Conservation (phyloP, 495 filamentous ascomycete species). For the Trichoderma reesei region DNA sequence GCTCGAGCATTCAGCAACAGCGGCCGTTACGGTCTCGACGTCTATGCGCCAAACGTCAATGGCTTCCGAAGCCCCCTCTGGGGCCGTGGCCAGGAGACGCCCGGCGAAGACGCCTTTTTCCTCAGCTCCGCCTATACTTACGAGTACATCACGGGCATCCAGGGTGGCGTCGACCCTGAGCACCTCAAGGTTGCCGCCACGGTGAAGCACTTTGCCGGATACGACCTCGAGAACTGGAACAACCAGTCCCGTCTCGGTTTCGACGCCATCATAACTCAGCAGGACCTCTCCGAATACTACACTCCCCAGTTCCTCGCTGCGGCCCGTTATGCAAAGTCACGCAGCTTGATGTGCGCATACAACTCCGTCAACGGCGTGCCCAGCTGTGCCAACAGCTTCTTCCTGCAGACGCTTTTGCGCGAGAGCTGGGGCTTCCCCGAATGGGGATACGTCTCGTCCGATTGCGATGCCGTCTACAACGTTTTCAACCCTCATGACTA, state of each 20-base stretch:
- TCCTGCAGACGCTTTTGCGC: conserved; percentile 33
- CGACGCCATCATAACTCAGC: conserved; percentile 29
- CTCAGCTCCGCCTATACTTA: conserved; percentile 47
- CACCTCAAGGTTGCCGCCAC: conserved; percentile 47
- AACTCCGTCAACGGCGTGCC: conserved; percentile 36
- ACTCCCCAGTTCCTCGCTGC: conserved; percentile 38
- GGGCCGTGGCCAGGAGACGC: conserved; percentile 31
- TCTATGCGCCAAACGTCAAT: conserved; percentile 63
- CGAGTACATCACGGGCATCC: conserved; percentile 50
- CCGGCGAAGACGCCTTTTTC: conserved; percentile 43
- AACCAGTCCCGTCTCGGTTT: conserved; percentile 26
- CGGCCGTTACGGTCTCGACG: conserved; percentile 47
- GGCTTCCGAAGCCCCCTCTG: conserved; percentile 44
- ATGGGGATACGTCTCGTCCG: conserved; percentile 32
- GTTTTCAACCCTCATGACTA: conserved; percentile 29
- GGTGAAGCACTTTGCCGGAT: conserved; percentile 56
- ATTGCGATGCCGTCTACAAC: conserved; percentile 37
- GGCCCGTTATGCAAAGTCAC: conserved; percentile 34
- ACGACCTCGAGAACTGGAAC: conserved; percentile 50
- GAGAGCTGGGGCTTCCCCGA: conserved; percentile 38
- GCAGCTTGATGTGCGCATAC: conserved; percentile 39
- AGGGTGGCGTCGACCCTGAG: conserved; percentile 30
- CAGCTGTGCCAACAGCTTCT: conserved; percentile 32
- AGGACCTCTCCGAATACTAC: conserved; percentile 40
- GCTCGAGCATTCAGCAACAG: conserved; percentile 58